Evolutionary conservation across 495 filamentous ascomycete species (phyloP).

Genomic region (Aspergillus taichungensis): DNA sequence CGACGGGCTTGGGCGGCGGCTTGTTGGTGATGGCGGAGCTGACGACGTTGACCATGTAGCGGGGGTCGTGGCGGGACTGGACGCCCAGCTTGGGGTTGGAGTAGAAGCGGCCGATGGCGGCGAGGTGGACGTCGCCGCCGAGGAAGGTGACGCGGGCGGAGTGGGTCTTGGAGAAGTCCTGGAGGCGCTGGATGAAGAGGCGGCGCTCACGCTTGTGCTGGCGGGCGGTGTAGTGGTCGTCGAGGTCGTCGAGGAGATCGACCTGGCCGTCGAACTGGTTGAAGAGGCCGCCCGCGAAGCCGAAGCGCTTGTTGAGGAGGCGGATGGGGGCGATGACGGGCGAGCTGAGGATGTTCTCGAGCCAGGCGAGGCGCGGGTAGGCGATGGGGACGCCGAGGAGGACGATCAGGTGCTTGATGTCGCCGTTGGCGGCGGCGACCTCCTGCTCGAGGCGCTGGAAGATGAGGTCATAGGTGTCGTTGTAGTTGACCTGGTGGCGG

Average conservation of each 20-base stretch:
- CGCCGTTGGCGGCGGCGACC: constrained; percentile 48
- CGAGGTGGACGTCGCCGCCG: constrained; percentile 70
- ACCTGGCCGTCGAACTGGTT: constrained; percentile 88
- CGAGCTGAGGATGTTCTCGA: constrained; percentile 80
- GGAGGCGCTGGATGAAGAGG: constrained; percentile 62
- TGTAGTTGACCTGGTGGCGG: constrained; percentile 82
- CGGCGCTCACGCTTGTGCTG: constrained; percentile 87
- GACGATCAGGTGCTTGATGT: constrained; percentile 75
- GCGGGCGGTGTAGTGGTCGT: constrained; percentile 89
- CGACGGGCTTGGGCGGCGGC: constrained; percentile 81
- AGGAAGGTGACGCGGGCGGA: constrained; percentile 78
- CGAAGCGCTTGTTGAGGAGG: constrained; percentile 85
- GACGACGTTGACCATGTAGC: constrained; percentile 70
- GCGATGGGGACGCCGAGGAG: constrained; percentile 90
- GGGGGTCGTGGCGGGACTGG: constrained; percentile 51
- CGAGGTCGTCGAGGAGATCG: constrained; percentile 85
- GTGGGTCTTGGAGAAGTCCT: constrained; percentile 60
- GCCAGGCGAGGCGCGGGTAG: constrained; percentile 88
- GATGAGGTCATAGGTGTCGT: constrained; percentile 78
- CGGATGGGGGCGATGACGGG: constrained; percentile 79
- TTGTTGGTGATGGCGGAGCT: constrained; percentile 86
- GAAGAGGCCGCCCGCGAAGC: constrained; percentile 75
- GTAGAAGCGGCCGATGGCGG: constrained; percentile 69
- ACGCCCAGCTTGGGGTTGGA: constrained; percentile 55
- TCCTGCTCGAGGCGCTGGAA: constrained; percentile 62